Evolutionary conservation across 345 rosid species (phyloP).

Genomic region (Alliaria petiolata): DNA sequence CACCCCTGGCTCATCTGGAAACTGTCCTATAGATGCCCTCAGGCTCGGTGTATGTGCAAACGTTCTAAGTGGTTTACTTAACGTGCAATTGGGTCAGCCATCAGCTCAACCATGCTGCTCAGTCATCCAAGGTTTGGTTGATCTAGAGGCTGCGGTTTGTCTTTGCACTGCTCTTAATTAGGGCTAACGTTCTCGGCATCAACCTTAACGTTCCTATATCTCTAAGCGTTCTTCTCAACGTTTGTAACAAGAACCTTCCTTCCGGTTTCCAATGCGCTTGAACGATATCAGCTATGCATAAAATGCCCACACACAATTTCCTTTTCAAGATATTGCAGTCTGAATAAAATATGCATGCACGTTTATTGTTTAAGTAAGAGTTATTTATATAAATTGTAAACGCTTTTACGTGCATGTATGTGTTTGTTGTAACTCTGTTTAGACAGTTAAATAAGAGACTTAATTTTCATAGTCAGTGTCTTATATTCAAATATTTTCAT

Average conservation of each 20-base stretch:
- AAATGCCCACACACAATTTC: background rate
- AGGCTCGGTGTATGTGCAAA: conserved; percentile 51
- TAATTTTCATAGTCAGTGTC: background rate
- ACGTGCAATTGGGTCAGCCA: conserved; percentile 36
- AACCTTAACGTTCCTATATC: conserved; percentile 56
- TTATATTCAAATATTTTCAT: background rate
- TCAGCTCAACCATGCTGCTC: conserved; percentile 48
- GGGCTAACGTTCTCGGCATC: conserved; percentile 51
- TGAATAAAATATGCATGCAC: conserved; percentile 19
- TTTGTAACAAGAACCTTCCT: conserved; percentile 49
- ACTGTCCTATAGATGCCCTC: conserved; percentile 54
- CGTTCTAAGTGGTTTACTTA: conserved; percentile 36
- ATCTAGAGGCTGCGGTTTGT: conserved; percentile 70
- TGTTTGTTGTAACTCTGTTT: background rate
- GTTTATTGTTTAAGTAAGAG: background rate
- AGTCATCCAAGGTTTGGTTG: conserved; percentile 46
- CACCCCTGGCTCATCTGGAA: conserved; percentile 18
- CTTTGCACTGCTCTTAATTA: conserved; percentile 70
- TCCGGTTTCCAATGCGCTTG: conserved; percentile 38
- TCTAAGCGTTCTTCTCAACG: conserved; percentile 55
- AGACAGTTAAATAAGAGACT: background rate
- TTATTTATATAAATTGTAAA: background rate
- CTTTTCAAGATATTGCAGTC: background rate
- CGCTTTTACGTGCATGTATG: background rate
- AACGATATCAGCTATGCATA: background rate